phyloP scores from a whole-genome alignment of 257 asterid genomes.

The Datura wrightii region DNA sequence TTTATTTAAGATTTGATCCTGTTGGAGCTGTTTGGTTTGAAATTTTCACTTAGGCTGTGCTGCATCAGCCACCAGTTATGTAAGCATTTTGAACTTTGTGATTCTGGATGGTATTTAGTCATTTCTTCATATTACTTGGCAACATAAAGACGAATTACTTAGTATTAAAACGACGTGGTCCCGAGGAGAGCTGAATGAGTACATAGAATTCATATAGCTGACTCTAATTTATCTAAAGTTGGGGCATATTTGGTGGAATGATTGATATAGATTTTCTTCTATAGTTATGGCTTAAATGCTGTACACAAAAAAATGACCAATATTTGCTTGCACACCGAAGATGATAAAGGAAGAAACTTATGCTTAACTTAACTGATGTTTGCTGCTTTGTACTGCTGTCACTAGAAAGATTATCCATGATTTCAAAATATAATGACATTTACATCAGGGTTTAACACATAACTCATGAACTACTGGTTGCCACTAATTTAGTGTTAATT shows the following conservation, averaged over 20 bases:
- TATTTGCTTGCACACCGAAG: constrained; percentile 16
- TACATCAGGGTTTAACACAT: neutral
- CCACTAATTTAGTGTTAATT: constrained; percentile 6
- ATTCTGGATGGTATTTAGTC: constrained; percentile 19
- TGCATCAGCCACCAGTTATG: neutral
- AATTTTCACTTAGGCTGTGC: neutral
- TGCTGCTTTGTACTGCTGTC: constrained; percentile 12
- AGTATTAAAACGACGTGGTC: neutral
- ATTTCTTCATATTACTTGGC: constrained; percentile 14
- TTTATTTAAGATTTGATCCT: constrained; percentile 20
- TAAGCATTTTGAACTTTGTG: constrained; percentile 24
- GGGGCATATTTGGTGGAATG: constrained; percentile 11
- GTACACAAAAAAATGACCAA: constrained; percentile 9
- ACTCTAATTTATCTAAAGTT: neutral
- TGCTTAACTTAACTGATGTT: constrained; percentile 25
- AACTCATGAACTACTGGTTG: neutral
- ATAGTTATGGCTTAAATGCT: neutral
- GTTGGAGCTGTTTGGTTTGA: constrained; percentile 25
- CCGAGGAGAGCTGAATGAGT: neutral
- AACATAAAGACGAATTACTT: neutral
- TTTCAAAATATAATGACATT: neutral
- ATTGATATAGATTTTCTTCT: constrained; percentile 11
- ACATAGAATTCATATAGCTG: constrained; percentile 9
- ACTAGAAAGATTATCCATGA: neutral
- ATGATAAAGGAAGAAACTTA: neutral